Evolutionary conservation across 441 rosid genomes (phyloP).

Genomic region (Eutrema salsugineum): DNA sequence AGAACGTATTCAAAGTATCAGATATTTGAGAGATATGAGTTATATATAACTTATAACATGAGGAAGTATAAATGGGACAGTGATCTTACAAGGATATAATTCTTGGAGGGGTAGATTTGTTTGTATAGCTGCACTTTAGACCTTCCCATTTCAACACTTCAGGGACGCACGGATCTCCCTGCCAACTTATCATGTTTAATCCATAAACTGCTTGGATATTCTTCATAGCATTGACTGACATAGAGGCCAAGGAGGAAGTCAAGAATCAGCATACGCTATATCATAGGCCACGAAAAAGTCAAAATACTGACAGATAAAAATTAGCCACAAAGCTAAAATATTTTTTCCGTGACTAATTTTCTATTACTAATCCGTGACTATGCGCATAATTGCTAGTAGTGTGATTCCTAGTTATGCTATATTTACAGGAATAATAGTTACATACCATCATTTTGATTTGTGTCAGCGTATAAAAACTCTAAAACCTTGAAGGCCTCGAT

Average conservation of each 20-base stretch:
- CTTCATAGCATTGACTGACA: slow-evolving; percentile 30
- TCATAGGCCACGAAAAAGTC: too few species aligned
- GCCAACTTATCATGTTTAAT: slow-evolving; percentile 31
- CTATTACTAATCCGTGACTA: too few species aligned
- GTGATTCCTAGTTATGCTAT: too few species aligned
- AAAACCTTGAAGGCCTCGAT: slow-evolving; percentile 30
- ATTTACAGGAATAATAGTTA: neutral
- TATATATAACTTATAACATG: too few species aligned
- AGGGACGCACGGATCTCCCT: slow-evolving; percentile 54
- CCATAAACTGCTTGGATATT: slow-evolving; percentile 25
- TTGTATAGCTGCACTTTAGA: slow-evolving; percentile 29
- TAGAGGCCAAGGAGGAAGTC: neutral
- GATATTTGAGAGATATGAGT: neutral
- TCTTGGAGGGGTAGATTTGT: slow-evolving; percentile 30
- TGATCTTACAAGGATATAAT: slow-evolving; percentile 38
- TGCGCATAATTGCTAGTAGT: too few species aligned
- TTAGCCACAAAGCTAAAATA: too few species aligned
- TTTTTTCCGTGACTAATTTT: too few species aligned
- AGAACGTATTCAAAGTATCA: neutral
- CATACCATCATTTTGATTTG: slow-evolving; percentile 10
- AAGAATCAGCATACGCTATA: neutral
- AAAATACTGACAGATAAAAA: too few species aligned
- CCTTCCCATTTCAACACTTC: slow-evolving; percentile 25
- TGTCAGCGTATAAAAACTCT: slow-evolving; percentile 13
- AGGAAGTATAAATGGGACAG: neutral